phyloP scores from a whole-genome alignment of 768 basidiomycete genomes.

The Fomitopsis pulvina region DNA sequence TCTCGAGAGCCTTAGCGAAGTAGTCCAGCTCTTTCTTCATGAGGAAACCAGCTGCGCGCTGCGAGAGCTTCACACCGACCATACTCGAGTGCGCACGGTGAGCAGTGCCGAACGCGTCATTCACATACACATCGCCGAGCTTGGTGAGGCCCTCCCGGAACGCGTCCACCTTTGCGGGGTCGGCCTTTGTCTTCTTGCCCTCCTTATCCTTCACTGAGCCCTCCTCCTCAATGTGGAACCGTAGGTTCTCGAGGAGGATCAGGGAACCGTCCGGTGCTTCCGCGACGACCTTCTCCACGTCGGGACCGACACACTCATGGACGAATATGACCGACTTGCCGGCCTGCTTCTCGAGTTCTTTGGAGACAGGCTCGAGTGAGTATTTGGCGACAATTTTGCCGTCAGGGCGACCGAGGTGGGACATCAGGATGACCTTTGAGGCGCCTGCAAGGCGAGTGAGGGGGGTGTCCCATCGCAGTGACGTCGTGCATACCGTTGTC shows the following conservation, averaged over 20 bases:
- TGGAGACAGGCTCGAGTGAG: slow-evolving; percentile 82
- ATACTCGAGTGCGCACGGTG: slow-evolving; percentile 98
- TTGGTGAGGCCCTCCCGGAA: slow-evolving; percentile 87
- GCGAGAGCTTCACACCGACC: slow-evolving; percentile 91
- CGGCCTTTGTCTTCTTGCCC: slow-evolving; percentile 92
- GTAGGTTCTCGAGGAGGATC: slow-evolving; percentile 93
- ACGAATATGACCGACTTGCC: slow-evolving; percentile 73
- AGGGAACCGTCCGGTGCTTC: slow-evolving; percentile 59
- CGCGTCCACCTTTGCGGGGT: slow-evolving; percentile 66
- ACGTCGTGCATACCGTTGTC: slow-evolving; percentile 54
- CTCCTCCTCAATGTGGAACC: slow-evolving; percentile 98
- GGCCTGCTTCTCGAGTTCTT: slow-evolving; percentile 72
- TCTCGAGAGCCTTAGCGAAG: slow-evolving; percentile 96
- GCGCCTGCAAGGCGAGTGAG: slow-evolving; percentile 46
- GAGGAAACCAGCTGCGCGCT: slow-evolving; percentile 92
- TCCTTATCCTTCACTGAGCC: slow-evolving; percentile 91
- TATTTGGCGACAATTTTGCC: slow-evolving; percentile 86
- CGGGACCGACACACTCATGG: slow-evolving; percentile 77
- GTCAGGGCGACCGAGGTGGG: slow-evolving; percentile 95
- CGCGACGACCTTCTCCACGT: slow-evolving; percentile 75
- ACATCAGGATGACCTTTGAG: slow-evolving; percentile 86
- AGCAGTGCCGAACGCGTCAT: slow-evolving; percentile 98
- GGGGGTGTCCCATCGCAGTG: background rate
- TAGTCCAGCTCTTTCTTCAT: slow-evolving; percentile 99
- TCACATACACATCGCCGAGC: slow-evolving; percentile 95